phyloP scores from a whole-genome alignment of 176 grass and related monocot species.

The Aegilops tauschii region DNA sequence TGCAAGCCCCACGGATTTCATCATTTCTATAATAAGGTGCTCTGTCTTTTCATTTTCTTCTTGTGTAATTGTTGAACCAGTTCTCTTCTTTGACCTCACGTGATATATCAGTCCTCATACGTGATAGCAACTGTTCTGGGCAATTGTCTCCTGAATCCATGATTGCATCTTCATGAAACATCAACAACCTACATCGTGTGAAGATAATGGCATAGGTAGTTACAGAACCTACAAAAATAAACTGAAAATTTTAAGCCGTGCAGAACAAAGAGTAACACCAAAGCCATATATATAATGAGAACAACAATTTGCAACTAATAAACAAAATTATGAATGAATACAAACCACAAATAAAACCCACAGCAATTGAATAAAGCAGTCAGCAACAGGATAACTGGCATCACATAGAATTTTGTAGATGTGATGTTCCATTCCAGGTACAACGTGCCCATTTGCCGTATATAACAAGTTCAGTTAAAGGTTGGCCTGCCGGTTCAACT shows the following conservation, averaged over 20 bases:
- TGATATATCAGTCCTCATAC: conserved; percentile 39
- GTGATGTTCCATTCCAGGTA: not conserved
- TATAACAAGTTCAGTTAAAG: no score
- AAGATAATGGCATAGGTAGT: not conserved
- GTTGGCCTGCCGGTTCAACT: no score
- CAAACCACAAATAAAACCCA: not conserved
- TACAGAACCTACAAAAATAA: not conserved
- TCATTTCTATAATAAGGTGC: conserved; percentile 34
- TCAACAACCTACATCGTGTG: not conserved
- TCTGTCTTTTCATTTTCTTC: conserved; percentile 58
- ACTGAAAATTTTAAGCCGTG: not conserved
- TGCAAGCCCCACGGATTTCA: conserved; percentile 40
- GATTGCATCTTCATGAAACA: conserved; percentile 46
- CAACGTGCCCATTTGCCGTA: no score
- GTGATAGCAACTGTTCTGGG: conserved; percentile 47
- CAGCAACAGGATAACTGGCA: not conserved
- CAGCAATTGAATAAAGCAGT: not conserved
- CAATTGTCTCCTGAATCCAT: conserved; percentile 57
- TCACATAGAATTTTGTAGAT: not conserved
- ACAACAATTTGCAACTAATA: not conserved
- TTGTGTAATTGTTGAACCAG: conserved; percentile 23
- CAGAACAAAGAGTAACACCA: not conserved
- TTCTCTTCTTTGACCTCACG: conserved; percentile 46
- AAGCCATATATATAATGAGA: not conserved
- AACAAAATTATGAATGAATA: not conserved